Evolutionary conservation across 2,329 filamentous ascomycete species (phyloP).

Genomic region (Aspergillus chevalieri): DNA sequence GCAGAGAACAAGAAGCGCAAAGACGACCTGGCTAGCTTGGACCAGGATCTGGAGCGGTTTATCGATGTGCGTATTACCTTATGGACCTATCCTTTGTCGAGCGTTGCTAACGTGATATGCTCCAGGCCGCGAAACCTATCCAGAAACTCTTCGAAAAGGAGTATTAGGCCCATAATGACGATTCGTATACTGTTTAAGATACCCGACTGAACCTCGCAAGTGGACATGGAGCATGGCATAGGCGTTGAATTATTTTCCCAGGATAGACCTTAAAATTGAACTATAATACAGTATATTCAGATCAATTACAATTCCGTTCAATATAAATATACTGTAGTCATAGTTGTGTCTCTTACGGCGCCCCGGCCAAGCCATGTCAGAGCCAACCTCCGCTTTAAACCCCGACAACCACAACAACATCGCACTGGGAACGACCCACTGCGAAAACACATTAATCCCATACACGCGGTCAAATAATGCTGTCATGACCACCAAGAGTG

Average conservation of each 20-base stretch:
- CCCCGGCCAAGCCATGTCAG: no score
- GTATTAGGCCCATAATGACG: conserved; percentile 26
- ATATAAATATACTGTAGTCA: no score
- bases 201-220: background rate
- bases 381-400: background rate
- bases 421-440: background rate
- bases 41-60: conserved; percentile 88
- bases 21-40: conserved; percentile 83
- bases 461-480: conserved; percentile 25
- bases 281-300: no score
- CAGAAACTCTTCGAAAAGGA: conserved; percentile 78
- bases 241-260: no score
- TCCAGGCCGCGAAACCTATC: conserved; percentile 77
- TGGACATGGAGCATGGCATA: background rate
- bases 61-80: conserved; percentile 61
- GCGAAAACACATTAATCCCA: background rate
- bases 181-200: background rate
- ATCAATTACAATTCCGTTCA: no score
- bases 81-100: background rate
- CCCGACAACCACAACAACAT: background rate
- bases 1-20: conserved; percentile 85
- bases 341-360: no score
- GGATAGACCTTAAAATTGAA: no score
- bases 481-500: conserved; percentile 29
- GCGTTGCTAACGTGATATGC: conserved; percentile 13